Base-by-base conservation (phyloP, 306 rosid species). In the Inga laurina region DNA sequence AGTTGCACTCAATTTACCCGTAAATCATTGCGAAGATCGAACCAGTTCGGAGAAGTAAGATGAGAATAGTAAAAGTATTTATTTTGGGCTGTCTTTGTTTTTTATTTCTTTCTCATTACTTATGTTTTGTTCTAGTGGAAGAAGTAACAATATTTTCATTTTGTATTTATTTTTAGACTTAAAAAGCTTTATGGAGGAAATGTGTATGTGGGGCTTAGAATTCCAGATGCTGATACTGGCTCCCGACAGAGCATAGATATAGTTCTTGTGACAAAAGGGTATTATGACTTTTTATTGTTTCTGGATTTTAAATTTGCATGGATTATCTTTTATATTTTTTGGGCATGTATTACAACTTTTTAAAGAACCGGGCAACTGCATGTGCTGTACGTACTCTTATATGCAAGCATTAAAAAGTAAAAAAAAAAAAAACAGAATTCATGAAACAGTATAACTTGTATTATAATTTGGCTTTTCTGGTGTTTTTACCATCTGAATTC, bases 181-280 rank as follows among this genome's bases (percentile, higher is more conserved):
- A 86, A 84, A 68, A 94, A 94, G 90, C 86, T 92, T 83, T 90
- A 88, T 24, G 94, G 94, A 52, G 98, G 91, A 43, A 92, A 88
- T 72, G 94, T 88, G 13, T 89, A 81, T 73, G 90, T 87, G 3
- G 99, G 97, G 79, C 97, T 96, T 83, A 93, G 98, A 22, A 91
- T 96, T 83, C 99, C 99, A 2, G 99, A 96, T 81, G 93, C 97
- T n/a, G 98, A 93, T 75, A 82, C 94, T 48, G 86, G 90, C 74
- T 82, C 98, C 12, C 84, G 85, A 30, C 97, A 91, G 91, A 87
- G 81, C 76, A 91, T 96, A 87, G 95, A 96, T 81, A 67, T 91
- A 22, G 95, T 96, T 84, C 91, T 85, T n/a, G 79, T 84, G 83
- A 89, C 91, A 76, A 79, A 89, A 90, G 86, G 85, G 98, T 95